These are phyloP conservation scores for Pleurotus giganteus DNA, from an alignment of 768 basidiomycete species.

Conservation along the genomic window DNA sequence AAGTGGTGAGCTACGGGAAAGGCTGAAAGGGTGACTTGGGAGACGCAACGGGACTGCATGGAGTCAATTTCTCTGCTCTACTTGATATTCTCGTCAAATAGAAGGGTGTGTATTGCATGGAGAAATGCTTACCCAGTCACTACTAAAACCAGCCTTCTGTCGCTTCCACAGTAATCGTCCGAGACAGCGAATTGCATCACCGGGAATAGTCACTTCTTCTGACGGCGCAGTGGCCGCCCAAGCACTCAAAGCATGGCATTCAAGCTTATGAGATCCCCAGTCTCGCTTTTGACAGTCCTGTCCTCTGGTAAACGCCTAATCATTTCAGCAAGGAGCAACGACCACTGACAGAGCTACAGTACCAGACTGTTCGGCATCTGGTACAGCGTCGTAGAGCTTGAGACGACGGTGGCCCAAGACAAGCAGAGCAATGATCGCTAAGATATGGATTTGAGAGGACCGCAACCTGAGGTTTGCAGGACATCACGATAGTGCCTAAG, in stretches of 20 bases:
- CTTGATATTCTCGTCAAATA: not conserved
- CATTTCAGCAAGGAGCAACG: not conserved
- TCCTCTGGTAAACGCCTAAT: not conserved
- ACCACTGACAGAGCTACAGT: conserved; percentile 70
- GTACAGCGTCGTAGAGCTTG: conserved; percentile 66
- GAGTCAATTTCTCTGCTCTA: conserved; percentile 63
- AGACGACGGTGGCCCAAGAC: conserved; percentile 40
- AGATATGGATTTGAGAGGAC: conserved; percentile 66
- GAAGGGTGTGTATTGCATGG: not conserved
- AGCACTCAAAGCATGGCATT: conserved; percentile 68
- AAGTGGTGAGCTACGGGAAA: conserved; percentile 4
- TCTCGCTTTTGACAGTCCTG: conserved; percentile 72
- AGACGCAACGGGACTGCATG: conserved; percentile 84
- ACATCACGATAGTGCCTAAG: conserved; percentile 62
- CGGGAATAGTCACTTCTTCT: conserved; percentile 50
- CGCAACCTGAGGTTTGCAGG: conserved; percentile 55
- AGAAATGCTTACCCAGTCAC: conserved; percentile 50
- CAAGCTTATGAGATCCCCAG: conserved; percentile 73
- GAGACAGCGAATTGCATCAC: conserved; percentile 77
- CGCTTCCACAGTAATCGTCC: conserved; percentile 71
- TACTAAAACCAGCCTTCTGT: conserved; percentile 50
- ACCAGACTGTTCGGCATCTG: conserved; percentile 65
- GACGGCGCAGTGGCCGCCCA: conserved; percentile 56
- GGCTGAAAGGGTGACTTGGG: conserved; percentile 22
- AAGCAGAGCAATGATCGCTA: conserved; percentile 66